A percentile compares a stretch with the other conserved stretches of the same genome.
These are phyloP conservation scores for Aspergillus steynii DNA, from an alignment of 495 filamentous ascomycete species.

Conservation along the genomic window DNA sequence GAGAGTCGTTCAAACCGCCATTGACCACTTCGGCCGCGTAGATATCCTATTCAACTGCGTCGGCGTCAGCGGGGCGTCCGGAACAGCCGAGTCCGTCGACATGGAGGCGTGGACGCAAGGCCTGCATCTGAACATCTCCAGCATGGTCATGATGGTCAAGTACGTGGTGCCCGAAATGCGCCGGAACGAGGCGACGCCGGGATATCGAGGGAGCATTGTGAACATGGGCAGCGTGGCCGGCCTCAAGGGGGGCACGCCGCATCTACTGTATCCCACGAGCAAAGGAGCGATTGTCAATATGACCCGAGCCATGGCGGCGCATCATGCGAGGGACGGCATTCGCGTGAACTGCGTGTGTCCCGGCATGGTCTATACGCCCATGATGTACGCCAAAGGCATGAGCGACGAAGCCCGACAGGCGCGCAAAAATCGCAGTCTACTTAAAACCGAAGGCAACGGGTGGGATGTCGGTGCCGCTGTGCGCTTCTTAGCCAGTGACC, in stretches of 20 bases:
- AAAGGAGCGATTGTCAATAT: constrained; percentile 62
- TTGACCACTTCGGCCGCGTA: constrained; percentile 45
- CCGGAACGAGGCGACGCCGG: constrained; percentile 36
- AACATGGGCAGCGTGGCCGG: constrained; percentile 61
- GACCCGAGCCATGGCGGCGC: constrained; percentile 59
- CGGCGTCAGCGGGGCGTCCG: constrained; percentile 52
- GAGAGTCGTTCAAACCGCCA: constrained; percentile 34
- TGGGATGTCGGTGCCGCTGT: constrained; percentile 49
- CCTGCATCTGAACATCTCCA: constrained; percentile 58
- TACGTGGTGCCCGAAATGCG: constrained; percentile 56
- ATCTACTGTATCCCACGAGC: constrained; percentile 60
- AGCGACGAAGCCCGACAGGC: constrained; percentile 47
- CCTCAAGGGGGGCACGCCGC: constrained; percentile 55
- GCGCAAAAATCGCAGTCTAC: constrained; percentile 47
- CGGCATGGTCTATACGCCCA: constrained; percentile 62
- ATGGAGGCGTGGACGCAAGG: constrained; percentile 52
- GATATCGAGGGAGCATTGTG: constrained; percentile 47
- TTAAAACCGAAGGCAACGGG: constrained; percentile 55
- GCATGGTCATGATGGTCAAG: constrained; percentile 59
- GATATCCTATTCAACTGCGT: constrained; percentile 62
- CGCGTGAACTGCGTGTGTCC: constrained; percentile 62
- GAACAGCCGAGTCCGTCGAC: constrained; percentile 56
- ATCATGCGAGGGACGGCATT: constrained; percentile 54
- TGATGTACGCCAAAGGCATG: constrained; percentile 57
- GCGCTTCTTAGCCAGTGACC: constrained; percentile 45